Evolutionary conservation across 441 rosid genomes (phyloP).

Genomic region (Gossypium schwendimanii): DNA sequence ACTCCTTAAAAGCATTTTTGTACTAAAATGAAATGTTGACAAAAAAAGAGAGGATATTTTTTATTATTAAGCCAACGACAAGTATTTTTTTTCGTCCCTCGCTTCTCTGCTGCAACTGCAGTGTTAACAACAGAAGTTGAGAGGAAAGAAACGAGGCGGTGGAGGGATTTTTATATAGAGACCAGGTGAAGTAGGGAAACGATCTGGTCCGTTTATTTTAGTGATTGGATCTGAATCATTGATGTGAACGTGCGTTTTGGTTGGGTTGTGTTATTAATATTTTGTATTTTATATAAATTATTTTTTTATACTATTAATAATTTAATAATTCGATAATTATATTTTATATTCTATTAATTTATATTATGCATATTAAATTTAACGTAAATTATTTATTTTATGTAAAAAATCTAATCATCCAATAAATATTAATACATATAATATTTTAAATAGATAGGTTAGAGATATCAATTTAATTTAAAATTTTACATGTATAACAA

Average conservation of each 20-base stretch:
- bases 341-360: no score
- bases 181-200: background rate
- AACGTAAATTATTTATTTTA: no score
- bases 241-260: background rate
- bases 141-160: background rate
- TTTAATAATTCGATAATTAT: no score
- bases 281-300: no score
- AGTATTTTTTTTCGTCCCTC: background rate
- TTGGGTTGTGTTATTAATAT: background rate
- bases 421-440: no score
- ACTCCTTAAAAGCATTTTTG: slow-evolving; percentile 58
- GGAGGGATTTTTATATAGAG: slow-evolving; percentile 14
- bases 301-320: no score
- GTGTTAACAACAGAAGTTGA: background rate
- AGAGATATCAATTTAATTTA: no score
- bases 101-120: background rate
- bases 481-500: no score
- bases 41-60: background rate
- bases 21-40: background rate
- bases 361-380: no score
- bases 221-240: background rate
- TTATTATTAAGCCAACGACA: background rate
- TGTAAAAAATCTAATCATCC: no score
- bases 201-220: slow-evolving; percentile 21
- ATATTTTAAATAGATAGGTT: no score